Conservation (phyloP, 2,329 filamentous ascomycete genomes). For the Alternaria infectoria region DNA sequence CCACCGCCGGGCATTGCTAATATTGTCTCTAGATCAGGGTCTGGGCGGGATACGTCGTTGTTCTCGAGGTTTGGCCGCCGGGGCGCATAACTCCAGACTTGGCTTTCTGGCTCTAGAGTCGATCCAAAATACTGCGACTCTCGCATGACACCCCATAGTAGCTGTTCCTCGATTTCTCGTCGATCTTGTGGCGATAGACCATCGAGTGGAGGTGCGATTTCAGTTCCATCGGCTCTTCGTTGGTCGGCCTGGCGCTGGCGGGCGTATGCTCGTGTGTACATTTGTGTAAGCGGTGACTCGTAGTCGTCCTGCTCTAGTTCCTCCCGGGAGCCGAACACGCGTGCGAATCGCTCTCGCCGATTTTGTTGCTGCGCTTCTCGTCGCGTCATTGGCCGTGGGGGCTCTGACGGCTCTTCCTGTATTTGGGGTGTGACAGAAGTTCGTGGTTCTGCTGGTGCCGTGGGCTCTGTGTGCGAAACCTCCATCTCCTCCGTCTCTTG, state of each 20-base stretch:
- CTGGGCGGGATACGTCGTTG: neutral
- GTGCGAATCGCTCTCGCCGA: slow-evolving; percentile 35
- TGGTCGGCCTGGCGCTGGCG: slow-evolving; percentile 53
- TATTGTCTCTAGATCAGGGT: neutral
- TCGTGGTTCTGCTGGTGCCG: neutral
- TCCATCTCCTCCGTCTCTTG: slow-evolving; percentile 32
- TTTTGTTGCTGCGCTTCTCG: slow-evolving; percentile 29
- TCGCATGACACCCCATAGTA: slow-evolving; percentile 42
- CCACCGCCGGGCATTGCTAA: neutral
- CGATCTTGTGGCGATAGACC: slow-evolving; percentile 31
- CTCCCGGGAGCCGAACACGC: slow-evolving; percentile 56
- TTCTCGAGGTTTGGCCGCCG: neutral
- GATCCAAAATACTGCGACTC: slow-evolving; percentile 26
- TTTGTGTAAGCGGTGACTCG: slow-evolving; percentile 55
- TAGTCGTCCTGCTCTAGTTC: slow-evolving; percentile 57
- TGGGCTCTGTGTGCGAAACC: slow-evolving; percentile 20
- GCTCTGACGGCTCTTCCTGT: slow-evolving; percentile 5
- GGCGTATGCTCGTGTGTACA: slow-evolving; percentile 55
- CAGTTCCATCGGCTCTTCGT: slow-evolving; percentile 30
- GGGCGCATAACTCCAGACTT: slow-evolving; percentile 31
- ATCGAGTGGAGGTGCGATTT: slow-evolving; percentile 27
- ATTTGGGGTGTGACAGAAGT: slow-evolving; percentile 5
- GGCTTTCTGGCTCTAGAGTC: slow-evolving; percentile 19
- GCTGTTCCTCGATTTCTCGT: slow-evolving; percentile 40
- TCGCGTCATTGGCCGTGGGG: slow-evolving; percentile 20